Base-by-base conservation (phyloP, 805 yeast genomes). In the Ogataea sp. region DNA sequence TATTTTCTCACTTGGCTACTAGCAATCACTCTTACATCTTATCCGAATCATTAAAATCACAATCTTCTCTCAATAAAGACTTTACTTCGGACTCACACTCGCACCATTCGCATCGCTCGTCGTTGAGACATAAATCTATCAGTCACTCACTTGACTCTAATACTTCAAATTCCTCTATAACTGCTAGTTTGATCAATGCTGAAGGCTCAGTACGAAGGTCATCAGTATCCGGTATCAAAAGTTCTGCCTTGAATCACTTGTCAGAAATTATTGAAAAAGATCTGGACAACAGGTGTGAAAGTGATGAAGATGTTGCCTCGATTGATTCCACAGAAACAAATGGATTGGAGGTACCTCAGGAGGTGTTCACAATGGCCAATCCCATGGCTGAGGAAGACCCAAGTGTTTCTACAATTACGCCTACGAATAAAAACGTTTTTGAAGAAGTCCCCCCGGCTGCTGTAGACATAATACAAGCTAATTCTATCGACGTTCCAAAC, bases 91-190 rank as follows among this genome's bases (percentile, higher is more conserved):
- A 6, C 16, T 20, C 34, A 10, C 17, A 15, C 10, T n/a, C 23
- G 6, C 10, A 30, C 18, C 15, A 16, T 10, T 17, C 33, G n/a
- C n/a, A n/a, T n/a, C n/a, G n/a, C n/a, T n/a, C n/a, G n/a, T n/a
- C n/a, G 3, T 17, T 30, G 3, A 20, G 39, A 21, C 42, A 47
- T 18, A 39, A 43, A 8, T 47, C 56, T 3, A 33, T 51, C 0
- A 41, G 56, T 6, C 44, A 36, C 1, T 52, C 58, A 2, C 32
- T 46, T 8, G 56, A 58, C 11, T 50, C 55, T 20, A 60, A 62
- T 4, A 53, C 65, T 25, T 48, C 65, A 6, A 38, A 47, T 15
- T 35, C 39, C 21, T 42, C 48, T 3, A 39, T 38, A 10, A 34
- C 46, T 9, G 30, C 41, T 13, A 38, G 39, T n/a, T 30, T 40